phyloP scores from a whole-genome alignment of 2,329 filamentous ascomycete genomes.

The Xylaria sp. region DNA sequence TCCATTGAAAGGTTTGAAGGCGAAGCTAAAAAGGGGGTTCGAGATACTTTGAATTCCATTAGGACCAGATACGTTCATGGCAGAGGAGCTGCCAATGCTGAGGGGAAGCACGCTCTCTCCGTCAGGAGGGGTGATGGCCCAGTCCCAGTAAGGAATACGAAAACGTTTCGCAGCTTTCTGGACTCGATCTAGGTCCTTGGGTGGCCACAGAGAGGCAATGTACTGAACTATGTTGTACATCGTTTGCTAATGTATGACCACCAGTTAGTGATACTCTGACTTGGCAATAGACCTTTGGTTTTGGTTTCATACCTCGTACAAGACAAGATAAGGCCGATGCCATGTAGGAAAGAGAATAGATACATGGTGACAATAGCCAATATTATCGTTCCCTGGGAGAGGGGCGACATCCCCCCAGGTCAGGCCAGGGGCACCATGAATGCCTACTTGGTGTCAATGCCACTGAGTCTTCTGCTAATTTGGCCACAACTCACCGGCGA shows the following conservation, averaged over 20 bases:
- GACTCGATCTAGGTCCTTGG: constrained; percentile 55
- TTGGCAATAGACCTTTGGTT: not conserved
- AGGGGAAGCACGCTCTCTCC: constrained; percentile 55
- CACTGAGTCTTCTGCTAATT: not conserved
- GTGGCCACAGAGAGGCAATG: constrained; percentile 45
- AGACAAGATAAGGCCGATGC: constrained; percentile 79
- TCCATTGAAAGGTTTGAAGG: constrained; percentile 64
- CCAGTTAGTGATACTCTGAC: not conserved
- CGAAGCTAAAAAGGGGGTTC: constrained; percentile 67
- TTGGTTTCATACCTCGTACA: constrained; percentile 56
- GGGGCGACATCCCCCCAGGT: constrained; percentile 60
- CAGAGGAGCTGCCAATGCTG: constrained; percentile 51
- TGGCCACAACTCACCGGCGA: constrained; percentile 62
- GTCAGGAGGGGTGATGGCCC: constrained; percentile 55
- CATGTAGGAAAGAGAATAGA: constrained; percentile 79
- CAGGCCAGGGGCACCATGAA: constrained; percentile 76
- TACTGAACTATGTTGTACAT: constrained; percentile 42
- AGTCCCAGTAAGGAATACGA: constrained; percentile 66
- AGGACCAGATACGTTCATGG: constrained; percentile 59
- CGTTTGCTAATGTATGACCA: constrained; percentile 45
- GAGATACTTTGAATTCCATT: constrained; percentile 60
- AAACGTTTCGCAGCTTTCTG: constrained; percentile 56
- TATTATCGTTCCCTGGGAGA: constrained; percentile 56
- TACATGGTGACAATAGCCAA: constrained; percentile 79
- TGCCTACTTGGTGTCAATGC: constrained; percentile 56